Percentiles rank a stretch among this genome's conserved stretches.
Evolutionary conservation across 257 asterid species (phyloP).

Genomic region (Forsythia suspensa): DNA sequence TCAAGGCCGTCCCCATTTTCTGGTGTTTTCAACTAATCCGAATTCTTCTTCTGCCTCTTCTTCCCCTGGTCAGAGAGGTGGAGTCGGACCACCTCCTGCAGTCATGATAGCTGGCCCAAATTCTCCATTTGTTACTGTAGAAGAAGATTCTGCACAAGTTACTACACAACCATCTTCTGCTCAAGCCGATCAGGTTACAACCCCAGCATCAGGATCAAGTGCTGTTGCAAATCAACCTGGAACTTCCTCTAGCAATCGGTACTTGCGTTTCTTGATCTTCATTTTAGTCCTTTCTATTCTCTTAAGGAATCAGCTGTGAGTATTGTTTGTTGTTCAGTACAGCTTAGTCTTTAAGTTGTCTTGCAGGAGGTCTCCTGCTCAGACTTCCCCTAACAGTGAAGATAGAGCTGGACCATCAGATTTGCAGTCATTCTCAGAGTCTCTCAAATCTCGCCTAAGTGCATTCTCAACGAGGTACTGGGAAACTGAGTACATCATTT

Average conservation of each 20-base stretch:
- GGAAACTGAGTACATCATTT: background rate
- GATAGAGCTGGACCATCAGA: constrained; percentile 62
- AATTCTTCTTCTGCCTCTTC: constrained; percentile 33
- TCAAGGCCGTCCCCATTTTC: constrained; percentile 68
- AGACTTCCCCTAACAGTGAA: constrained; percentile 42
- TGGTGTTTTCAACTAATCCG: constrained; percentile 72
- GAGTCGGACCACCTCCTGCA: constrained; percentile 31
- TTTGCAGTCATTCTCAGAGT: constrained; percentile 54
- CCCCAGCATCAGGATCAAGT: constrained; percentile 41
- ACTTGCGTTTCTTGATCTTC: constrained; percentile 5
- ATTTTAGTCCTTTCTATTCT: background rate
- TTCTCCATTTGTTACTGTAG: constrained; percentile 44
- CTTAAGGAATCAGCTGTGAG: background rate
- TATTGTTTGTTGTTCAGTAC: background rate
- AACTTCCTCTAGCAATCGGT: constrained; percentile 49
- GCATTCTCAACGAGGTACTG: constrained; percentile 54
- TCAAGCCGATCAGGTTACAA: constrained; percentile 40
- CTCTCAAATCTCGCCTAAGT: constrained; percentile 51
- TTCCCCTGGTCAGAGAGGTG: constrained; percentile 28
- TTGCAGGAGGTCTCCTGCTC: constrained; percentile 38
- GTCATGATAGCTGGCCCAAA: constrained; percentile 38
- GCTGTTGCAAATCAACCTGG: constrained; percentile 33
- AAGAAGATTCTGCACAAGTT: constrained; percentile 50
- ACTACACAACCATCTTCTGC: constrained; percentile 37
- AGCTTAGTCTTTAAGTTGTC: constrained; percentile 7